Evolutionary conservation across 768 basidiomycete genomes (phyloP).

Genomic region (Rhodosporidiobolus odoratus): DNA sequence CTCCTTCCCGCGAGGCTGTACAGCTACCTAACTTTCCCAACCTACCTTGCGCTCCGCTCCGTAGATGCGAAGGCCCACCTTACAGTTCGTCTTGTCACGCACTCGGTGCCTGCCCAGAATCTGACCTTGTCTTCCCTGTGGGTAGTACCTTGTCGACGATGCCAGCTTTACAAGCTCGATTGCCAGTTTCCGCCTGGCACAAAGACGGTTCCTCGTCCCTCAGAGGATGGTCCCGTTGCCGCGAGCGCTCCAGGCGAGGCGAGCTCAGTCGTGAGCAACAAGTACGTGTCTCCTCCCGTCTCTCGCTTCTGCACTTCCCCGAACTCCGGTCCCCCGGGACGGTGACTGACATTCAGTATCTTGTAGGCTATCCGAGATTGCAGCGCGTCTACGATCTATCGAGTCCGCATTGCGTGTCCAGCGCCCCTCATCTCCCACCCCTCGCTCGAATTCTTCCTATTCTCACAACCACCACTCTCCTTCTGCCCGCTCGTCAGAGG

Average conservation of each 20-base stretch:
- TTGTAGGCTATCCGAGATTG: conserved; percentile 29
- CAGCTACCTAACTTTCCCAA: neutral
- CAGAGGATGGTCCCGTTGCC: neutral
- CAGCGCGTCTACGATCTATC: conserved; percentile 29
- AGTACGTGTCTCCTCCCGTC: conserved; percentile 7
- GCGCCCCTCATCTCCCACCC: neutral
- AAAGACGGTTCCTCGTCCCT: conserved; percentile 13
- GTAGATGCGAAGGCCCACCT: conserved; percentile 35
- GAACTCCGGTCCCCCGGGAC: neutral
- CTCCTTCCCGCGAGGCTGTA: too few relatives aligned
- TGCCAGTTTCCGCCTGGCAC: conserved; percentile 37
- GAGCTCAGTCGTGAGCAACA: neutral
- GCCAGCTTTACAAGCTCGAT: conserved; percentile 37
- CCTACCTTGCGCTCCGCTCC: neutral
- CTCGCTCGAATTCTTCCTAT: neutral
- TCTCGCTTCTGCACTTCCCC: too few relatives aligned
- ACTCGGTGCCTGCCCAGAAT: neutral
- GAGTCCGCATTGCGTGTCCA: conserved; percentile 32
- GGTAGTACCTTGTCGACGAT: conserved; percentile 36
- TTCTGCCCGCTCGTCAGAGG: conserved; percentile 18
- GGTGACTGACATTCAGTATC: neutral
- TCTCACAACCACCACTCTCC: conserved; percentile 15
- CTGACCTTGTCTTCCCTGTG: neutral
- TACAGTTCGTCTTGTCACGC: conserved; percentile 5
- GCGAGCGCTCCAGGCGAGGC: neutral